A percentile compares a stretch with the other conserved stretches of the same genome.
phyloP scores from a whole-genome alignment of 2,329 filamentous ascomycete species.

The Pestalotiopsis sp. region DNA sequence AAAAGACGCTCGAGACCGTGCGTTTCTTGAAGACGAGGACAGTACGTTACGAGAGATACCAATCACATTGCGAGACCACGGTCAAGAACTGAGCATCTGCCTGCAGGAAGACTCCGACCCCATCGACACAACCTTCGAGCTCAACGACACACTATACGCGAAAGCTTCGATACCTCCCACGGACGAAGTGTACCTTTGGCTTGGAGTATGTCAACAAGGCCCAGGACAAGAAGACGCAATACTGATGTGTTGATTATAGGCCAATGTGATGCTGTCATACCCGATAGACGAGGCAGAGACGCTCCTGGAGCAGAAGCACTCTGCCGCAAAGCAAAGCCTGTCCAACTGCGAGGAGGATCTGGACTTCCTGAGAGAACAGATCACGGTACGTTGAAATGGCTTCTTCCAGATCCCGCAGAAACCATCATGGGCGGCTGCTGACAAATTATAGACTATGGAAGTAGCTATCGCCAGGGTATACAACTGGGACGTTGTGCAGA shows the following conservation, averaged over 20 bases:
- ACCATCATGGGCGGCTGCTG: background rate
- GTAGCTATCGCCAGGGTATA: conserved; percentile 97
- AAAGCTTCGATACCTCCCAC: conserved; percentile 82
- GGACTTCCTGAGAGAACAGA: conserved; percentile 94
- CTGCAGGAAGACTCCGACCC: conserved; percentile 60
- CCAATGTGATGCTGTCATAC: conserved; percentile 97
- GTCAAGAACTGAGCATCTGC: conserved; percentile 9
- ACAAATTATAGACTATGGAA: conserved; percentile 75
- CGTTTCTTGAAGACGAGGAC: conserved; percentile 79
- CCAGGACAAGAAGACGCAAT: background rate
- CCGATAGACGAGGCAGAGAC: conserved; percentile 84
- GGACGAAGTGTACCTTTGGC: conserved; percentile 94
- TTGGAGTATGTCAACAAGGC: conserved; percentile 65
- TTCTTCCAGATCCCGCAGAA: no score
- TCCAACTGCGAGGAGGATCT: conserved; percentile 94
- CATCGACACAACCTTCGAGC: conserved; percentile 90
- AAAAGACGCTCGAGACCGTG: conserved; percentile 93
- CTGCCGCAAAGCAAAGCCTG: conserved; percentile 77
- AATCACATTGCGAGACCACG: background rate
- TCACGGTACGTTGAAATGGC: conserved; percentile 68
- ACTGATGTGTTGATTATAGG: conserved; percentile 47
- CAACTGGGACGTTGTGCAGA: conserved; percentile 97
- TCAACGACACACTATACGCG: conserved; percentile 94
- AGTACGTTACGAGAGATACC: conserved; percentile 43
- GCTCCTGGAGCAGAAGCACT: conserved; percentile 76